These are phyloP conservation scores for Hyaloscypha finlandica DNA, from an alignment of 495 filamentous ascomycete species.

Conservation along the genomic window DNA sequence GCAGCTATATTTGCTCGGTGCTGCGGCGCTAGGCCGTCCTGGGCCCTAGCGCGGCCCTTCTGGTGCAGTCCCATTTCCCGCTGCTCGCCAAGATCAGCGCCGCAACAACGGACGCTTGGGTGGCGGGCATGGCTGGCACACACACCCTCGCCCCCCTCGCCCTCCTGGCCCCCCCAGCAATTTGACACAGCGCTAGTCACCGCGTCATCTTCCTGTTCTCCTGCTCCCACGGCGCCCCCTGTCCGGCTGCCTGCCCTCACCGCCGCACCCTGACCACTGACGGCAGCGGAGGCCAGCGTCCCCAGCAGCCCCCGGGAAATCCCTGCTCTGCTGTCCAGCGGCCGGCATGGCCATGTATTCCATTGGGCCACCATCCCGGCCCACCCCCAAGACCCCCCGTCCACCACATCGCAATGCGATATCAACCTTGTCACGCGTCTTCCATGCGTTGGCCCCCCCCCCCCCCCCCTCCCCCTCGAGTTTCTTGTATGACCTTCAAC, in stretches of 20 bases:
- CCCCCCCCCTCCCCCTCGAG: background rate
- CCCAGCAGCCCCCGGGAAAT: slow-evolving; percentile 6
- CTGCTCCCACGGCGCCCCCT: background rate
- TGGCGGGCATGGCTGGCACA: slow-evolving; percentile 8
- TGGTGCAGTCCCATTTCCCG: background rate
- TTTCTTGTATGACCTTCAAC: slow-evolving; percentile 11
- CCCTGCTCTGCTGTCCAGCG: slow-evolving; percentile 3
- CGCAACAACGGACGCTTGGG: slow-evolving; percentile 19
- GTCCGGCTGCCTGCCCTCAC: slow-evolving; percentile 2
- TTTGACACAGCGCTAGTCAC: slow-evolving; percentile 32
- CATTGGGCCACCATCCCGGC: slow-evolving; percentile 18
- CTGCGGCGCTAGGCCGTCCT: background rate
- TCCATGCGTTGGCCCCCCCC: slow-evolving; percentile 22
- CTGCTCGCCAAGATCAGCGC: slow-evolving; percentile 22
- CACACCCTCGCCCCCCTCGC: background rate
- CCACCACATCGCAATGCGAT: slow-evolving; percentile 17
- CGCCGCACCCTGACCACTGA: slow-evolving; percentile 16
- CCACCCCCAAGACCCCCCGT: background rate
- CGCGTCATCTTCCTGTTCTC: slow-evolving; percentile 25
- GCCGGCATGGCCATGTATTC: slow-evolving; percentile 14
- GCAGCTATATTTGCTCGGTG: slow-evolving; percentile 10
- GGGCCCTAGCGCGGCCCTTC: background rate
- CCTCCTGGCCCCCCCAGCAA: slow-evolving; percentile 15
- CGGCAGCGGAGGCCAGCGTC: slow-evolving; percentile 4
- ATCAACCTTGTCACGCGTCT: slow-evolving; percentile 32